Evolutionary conservation across 345 rosid genomes (phyloP), one percentile per base, ranked within the genome.

Genomic region (Theobroma cacao): DNA sequence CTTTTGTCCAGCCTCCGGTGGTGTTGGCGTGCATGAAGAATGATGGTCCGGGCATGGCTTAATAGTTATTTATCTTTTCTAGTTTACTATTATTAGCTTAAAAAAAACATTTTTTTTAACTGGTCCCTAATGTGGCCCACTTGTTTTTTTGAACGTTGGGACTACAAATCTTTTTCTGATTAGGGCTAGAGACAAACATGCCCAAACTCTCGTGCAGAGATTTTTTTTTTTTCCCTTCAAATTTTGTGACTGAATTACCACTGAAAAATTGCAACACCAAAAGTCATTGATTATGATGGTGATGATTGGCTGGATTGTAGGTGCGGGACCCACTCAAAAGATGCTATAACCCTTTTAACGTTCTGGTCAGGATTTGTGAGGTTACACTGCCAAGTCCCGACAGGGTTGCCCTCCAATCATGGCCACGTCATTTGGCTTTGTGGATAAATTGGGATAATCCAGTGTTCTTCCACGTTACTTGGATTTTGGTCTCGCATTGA

Each of bases 41-140:
- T 78, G 84, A 88, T 85, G 90, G 88, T 67, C 80, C 71, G 74
- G 81, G 83, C 79, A 87, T 83, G 90, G 89, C 45, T 77, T 24
- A 68, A 77, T 47, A n/a, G 63, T 58, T 58, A 55, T 58, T 58
- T 58, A 24, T 58, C 12, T 58, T 15, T 26, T 55, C 2, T 14
- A 43, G n/a, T 52, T 65, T 20, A 38, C 58, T 60, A 82, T 77
- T 82, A n/a, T 72, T 82, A 18, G 13, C 74, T 4, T 3, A 12
- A 22, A 65, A 67, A 30, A 3, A 58, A 24, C 17, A 4, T 52
- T 30, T 72, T 36, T 33, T 22, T 33, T 33, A 50, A 52, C 22
- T 33, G 47, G 52, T 61, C 30, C 74, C 47, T 9, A 45, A 13
- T 33, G 79, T 76, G 47, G 41, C 56, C 81, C 84, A 78, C 81